phyloP scores from a whole-genome alignment of 225 moss, liverwort and hornwort species.

The Marchantia polymorpha region DNA sequence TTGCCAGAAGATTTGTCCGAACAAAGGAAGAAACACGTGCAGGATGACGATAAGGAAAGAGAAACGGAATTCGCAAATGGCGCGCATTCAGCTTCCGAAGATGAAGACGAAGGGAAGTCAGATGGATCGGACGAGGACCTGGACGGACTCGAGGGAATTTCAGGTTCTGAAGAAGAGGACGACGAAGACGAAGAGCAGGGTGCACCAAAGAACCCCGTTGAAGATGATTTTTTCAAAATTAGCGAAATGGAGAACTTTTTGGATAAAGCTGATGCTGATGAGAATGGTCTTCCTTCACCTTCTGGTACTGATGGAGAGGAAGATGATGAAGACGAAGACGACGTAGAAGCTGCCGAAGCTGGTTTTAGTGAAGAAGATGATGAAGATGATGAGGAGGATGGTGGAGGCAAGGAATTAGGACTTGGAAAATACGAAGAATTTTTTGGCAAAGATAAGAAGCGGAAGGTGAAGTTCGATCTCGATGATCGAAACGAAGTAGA shows the following conservation, averaged over 20 bases:
- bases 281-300: slow-evolving; percentile 39
- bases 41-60: not conserved
- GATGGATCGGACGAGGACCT: slow-evolving; percentile 27
- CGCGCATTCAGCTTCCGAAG: not conserved
- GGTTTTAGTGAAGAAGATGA: slow-evolving; percentile 28
- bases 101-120: slow-evolving; percentile 21
- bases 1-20: not conserved
- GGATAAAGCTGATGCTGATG: slow-evolving; percentile 78
- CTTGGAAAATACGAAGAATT: slow-evolving; percentile 40
- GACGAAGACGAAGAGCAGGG: slow-evolving; percentile 24
- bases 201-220: slow-evolving; percentile 55
- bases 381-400: slow-evolving; percentile 51
- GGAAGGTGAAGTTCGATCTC: slow-evolving; percentile 16
- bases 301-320: slow-evolving; percentile 39
- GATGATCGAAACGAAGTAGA: slow-evolving; percentile 12
- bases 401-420: slow-evolving; percentile 27
- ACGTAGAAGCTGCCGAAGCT: slow-evolving; percentile 46
- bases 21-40: not conserved
- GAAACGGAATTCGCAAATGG: not conserved
- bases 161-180: slow-evolving; percentile 25
- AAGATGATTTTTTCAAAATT: slow-evolving; percentile 81
- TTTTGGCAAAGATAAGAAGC: slow-evolving; percentile 32
- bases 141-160: slow-evolving; percentile 12
- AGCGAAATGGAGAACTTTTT: slow-evolving; percentile 94
- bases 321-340: slow-evolving; percentile 38